Base-by-base conservation (phyloP, 1,139 yeast genomes). In the Yamadazyma spencermartinsiae region DNA sequence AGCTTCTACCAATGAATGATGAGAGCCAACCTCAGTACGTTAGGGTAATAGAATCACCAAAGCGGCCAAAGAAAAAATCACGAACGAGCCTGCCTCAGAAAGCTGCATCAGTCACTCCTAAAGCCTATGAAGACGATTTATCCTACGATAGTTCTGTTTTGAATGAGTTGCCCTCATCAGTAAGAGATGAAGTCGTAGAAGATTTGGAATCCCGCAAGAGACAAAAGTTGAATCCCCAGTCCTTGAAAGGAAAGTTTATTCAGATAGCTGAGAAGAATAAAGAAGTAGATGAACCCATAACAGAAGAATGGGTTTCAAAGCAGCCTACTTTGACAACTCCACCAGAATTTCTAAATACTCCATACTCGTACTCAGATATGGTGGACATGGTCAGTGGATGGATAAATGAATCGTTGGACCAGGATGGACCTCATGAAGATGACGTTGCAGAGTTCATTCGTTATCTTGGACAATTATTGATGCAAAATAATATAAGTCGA, bases 351-450 rank as follows among this genome's bases (percentile, higher is more conserved):
- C 68, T 76, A 45, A 72, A 68, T 39, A 60, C 62, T 4, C 39
- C 45, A 5, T 42, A 53, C 1, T 51, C 65, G 2, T 61, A 63
- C 13, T 51, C 52, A 9, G 70, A 71, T 3, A 57, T 81, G 29
- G 60, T 63, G 25, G 27, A 40, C 1, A 52, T 69, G 39, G 38
- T 82, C 3, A 51, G 56, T 3, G 55, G 60, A 1, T 83, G 90
- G 90, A 63, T 82, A 0, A 44, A 44, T 4, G 58, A 60, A 33
- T 68, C 82, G 0, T 40, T 70, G 4, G 46, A 56, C n/a, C 65
- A 60, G 21, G 62, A 61, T 21, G 85, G 86, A 0, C 89, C 90
- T 0, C 82, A 80, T 50, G 51, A 49, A 3, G 82, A 74, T 25
- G 92, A 84, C 50, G 59, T 80, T 3, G 47, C 49, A 1, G 49